Evolutionary conservation across 202 grass and related monocot species (phyloP).

Genomic region (Brachypodium distachyon): DNA sequence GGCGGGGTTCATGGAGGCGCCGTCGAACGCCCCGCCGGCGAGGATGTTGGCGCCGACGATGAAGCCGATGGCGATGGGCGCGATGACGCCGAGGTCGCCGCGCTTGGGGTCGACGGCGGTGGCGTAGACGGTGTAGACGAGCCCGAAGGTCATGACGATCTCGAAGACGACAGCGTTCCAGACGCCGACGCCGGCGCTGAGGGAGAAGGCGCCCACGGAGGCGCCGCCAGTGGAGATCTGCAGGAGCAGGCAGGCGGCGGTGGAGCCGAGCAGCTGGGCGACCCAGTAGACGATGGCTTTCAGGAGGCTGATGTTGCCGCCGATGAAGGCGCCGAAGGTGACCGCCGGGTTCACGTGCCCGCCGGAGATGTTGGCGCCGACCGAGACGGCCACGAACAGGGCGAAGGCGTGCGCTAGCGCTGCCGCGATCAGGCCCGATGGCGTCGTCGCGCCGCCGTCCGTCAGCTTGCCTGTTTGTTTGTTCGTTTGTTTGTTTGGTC

Average conservation of each 20-base stretch:
- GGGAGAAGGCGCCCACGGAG: constrained; percentile 46
- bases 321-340: constrained; percentile 72
- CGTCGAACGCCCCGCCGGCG: constrained; percentile 72
- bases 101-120: constrained; percentile 64
- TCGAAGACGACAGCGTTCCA: constrained; percentile 68
- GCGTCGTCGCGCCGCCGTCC: constrained; percentile 43
- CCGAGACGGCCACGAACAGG: constrained; percentile 55
- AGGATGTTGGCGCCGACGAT: constrained; percentile 83
- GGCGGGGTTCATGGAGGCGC: constrained; percentile 82
- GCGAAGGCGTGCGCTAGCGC: constrained; percentile 57
- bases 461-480: constrained; percentile 71
- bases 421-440: constrained; percentile 46
- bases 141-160: constrained; percentile 82
- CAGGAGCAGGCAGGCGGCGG: constrained; percentile 62
- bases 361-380: constrained; percentile 82
- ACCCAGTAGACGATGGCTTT: constrained; percentile 63
- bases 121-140: constrained; percentile 83
- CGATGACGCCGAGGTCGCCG: constrained; percentile 47
- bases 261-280: constrained; percentile 72
- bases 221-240: constrained; percentile 50
- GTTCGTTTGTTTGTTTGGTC: too few relatives aligned
- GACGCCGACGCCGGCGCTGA: constrained; percentile 47
- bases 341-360: constrained; percentile 87
- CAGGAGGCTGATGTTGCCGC: constrained; percentile 72
- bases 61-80: constrained; percentile 79